These are phyloP conservation scores for Abelmoschus esculentus DNA, from an alignment of 345 rosid genomes.

Conservation along the genomic window DNA sequence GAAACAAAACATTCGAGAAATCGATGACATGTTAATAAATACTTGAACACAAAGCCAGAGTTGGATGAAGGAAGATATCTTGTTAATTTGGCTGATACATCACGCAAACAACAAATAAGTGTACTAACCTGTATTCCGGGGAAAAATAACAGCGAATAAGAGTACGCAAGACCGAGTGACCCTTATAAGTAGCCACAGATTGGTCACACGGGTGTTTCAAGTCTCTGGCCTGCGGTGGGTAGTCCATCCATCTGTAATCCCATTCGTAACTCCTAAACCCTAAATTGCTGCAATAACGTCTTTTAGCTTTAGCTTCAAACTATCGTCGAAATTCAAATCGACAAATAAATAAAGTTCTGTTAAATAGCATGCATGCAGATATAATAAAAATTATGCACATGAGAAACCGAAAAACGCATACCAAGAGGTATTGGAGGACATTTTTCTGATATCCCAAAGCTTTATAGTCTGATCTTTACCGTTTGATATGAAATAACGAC, in stretches of 20 bases:
- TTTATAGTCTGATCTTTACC: constrained; percentile 93
- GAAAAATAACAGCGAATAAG: constrained; percentile 96
- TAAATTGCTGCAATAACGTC: constrained; percentile 30
- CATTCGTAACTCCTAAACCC: constrained; percentile 53
- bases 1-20: constrained; percentile 23
- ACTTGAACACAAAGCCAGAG: background rate
- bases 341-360: background rate
- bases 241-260: constrained; percentile 98
- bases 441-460: constrained; percentile 90
- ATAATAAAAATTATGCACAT: background rate
- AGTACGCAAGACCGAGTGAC: constrained; percentile 85
- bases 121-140: constrained; percentile 58
- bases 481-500: constrained; percentile 86
- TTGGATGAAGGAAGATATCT: background rate
- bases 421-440: constrained; percentile 49
- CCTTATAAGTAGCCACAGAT: constrained; percentile 72
- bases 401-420: constrained; percentile 19
- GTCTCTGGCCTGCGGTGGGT: constrained; percentile 61
- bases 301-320: background rate
- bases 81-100: background rate
- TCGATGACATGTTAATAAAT: background rate
- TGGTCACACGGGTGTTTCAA: constrained; percentile 68
- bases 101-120: background rate
- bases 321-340: background rate
- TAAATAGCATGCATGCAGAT: background rate